Conservation (phyloP, 2,329 filamentous ascomycete genomes). For the Microsporum audouinii region DNA sequence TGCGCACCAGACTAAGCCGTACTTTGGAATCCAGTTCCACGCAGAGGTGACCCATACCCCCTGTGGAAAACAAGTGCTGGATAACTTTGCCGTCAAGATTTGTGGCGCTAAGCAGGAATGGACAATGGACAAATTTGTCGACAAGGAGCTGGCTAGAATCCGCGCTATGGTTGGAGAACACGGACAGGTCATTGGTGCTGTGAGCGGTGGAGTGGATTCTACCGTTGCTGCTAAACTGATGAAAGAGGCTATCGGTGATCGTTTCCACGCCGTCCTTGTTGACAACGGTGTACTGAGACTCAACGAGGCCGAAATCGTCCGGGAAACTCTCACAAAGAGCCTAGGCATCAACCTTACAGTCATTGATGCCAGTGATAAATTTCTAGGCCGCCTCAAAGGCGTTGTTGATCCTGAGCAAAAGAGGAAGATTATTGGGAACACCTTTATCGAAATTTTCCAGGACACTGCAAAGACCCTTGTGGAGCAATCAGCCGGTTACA, state of each 20-base stretch:
- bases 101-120: slow-evolving; percentile 67
- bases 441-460: slow-evolving; percentile 73
- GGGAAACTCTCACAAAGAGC: slow-evolving; percentile 64
- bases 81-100: slow-evolving; percentile 76
- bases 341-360: slow-evolving; percentile 86
- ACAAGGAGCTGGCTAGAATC: slow-evolving; percentile 71
- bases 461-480: slow-evolving; percentile 65
- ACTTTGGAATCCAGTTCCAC: slow-evolving; percentile 81
- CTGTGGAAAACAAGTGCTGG: slow-evolving; percentile 56
- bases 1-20: slow-evolving; percentile 46
- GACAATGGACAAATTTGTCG: slow-evolving; percentile 75
- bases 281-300: slow-evolving; percentile 79
- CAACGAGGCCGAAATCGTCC: slow-evolving; percentile 71
- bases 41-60: slow-evolving; percentile 66
- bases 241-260: slow-evolving; percentile 72
- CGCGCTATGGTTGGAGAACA: slow-evolving; percentile 67
- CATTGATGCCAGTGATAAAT: slow-evolving; percentile 64
- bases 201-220: slow-evolving; percentile 75
- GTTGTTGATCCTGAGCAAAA: slow-evolving; percentile 74
- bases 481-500: slow-evolving; percentile 54
- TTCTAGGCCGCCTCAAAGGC: slow-evolving; percentile 65
- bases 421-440: slow-evolving; percentile 73
- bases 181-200: slow-evolving; percentile 70
- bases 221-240: slow-evolving; percentile 81
- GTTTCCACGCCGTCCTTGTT: slow-evolving; percentile 75